Evolutionary conservation across 169 alveolate species (phyloP).

Genomic region (Plasmodium coatneyi): DNA sequence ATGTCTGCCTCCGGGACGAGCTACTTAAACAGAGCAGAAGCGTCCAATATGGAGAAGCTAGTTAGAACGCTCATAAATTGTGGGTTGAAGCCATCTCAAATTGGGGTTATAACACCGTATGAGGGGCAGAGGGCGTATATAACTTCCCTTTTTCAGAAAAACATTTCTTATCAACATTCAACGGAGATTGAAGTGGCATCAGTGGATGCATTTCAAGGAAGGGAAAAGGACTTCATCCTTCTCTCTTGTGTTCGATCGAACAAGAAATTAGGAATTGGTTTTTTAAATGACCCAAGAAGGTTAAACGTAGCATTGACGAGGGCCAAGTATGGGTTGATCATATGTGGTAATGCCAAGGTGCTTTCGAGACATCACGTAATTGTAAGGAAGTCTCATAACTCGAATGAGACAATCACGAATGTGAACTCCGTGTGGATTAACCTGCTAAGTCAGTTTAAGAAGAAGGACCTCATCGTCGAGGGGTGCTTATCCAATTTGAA

Average conservation of each 20-base stretch:
- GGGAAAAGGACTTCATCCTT: conserved; percentile 91
- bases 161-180: conserved; percentile 77
- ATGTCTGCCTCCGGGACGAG: conserved; percentile 83
- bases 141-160: conserved; percentile 82
- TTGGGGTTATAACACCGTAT: conserved; percentile 96
- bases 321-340: conserved; percentile 92
- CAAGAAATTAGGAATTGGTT: conserved; percentile 87
- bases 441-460: conserved; percentile 91
- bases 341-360: conserved; percentile 85
- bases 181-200: conserved; percentile 86
- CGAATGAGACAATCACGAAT: conserved; percentile 77
- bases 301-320: conserved; percentile 95
- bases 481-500: conserved; percentile 90
- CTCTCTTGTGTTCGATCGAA: conserved; percentile 92
- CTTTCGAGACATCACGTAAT: conserved; percentile 69
- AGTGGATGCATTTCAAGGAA: conserved; percentile 93
- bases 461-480: conserved; percentile 91
- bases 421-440: conserved; percentile 88
- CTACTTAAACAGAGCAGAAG: conserved; percentile 84
- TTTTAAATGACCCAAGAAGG: conserved; percentile 94
- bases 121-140: conserved; percentile 94
- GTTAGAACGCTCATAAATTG: conserved; percentile 77
- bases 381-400: conserved; percentile 78
- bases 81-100: conserved; percentile 81
- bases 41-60: conserved; percentile 80